Conservation (phyloP, 2,329 filamentous ascomycete genomes). For the Emmonsia crescens region DNA sequence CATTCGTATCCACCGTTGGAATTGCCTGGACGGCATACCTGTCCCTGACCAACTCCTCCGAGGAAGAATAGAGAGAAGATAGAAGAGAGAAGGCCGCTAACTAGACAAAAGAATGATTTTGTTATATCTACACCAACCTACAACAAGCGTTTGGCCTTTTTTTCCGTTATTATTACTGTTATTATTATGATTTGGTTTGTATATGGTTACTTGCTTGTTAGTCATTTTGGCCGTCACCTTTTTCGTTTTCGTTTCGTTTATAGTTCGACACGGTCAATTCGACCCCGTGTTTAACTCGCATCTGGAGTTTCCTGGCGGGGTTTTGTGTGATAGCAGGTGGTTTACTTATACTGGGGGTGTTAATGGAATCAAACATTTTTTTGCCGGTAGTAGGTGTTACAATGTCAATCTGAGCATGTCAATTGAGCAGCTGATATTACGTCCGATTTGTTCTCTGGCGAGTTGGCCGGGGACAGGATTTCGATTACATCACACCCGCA, state of each 20-base stretch:
- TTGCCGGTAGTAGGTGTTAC: background rate
- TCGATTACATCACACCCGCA: conserved; percentile 1
- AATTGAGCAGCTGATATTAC: background rate
- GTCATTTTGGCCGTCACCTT: no score
- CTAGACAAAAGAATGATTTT: background rate
- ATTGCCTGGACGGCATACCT: conserved; percentile 94
- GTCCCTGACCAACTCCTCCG: conserved; percentile 72
- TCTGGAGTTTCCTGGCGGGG: background rate
- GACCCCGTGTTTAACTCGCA: background rate
- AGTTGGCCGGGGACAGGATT: no score
- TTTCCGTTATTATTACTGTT: background rate
- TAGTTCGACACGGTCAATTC: background rate
- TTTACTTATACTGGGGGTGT: background rate
- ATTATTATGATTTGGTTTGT: background rate
- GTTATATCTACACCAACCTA: background rate
- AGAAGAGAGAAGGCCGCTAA: background rate
- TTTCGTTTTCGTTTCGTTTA: background rate
- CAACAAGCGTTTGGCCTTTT: background rate
- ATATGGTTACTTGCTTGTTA: background rate
- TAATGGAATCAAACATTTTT: no score
- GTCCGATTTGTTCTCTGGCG: no score
- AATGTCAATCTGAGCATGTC: background rate
- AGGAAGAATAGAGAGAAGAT: conserved; percentile 41
- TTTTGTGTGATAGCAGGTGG: background rate
- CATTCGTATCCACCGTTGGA: conserved; percentile 83